phyloP scores from a whole-genome alignment of 148 eudicot genomes.

The Persicaria maculosa region DNA sequence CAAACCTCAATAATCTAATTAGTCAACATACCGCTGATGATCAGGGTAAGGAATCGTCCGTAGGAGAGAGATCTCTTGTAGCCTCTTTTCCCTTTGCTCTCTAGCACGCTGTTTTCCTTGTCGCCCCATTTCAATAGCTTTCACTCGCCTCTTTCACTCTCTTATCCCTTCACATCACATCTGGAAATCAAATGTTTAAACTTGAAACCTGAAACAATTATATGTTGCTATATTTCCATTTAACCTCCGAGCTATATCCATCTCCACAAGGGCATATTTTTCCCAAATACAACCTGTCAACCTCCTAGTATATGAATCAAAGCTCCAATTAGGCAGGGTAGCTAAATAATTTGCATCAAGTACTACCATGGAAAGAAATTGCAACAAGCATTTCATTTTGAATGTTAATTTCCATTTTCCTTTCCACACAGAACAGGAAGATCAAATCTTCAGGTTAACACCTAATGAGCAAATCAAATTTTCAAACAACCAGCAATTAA shows the following conservation, averaged over 20 bases:
- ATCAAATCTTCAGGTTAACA: neutral
- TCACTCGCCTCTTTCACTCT: neutral
- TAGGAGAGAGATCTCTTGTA: slow-evolving; percentile 74
- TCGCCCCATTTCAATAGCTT: slow-evolving; percentile 9
- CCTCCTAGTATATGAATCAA: slow-evolving; percentile 1
- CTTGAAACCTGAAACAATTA: neutral
- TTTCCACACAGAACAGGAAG: neutral
- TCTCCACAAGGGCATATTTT: neutral
- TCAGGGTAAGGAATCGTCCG: slow-evolving; percentile 82
- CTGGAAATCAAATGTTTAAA: neutral
- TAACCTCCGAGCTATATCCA: neutral
- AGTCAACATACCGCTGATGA: slow-evolving; percentile 52
- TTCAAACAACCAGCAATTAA: neutral
- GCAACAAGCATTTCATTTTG: neutral
- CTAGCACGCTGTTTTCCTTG: slow-evolving; percentile 42
- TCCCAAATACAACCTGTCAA: neutral
- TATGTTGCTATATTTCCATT: neutral
- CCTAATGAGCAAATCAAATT: neutral
- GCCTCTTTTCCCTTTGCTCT: slow-evolving; percentile 72
- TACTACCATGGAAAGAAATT: neutral
- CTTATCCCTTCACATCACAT: slow-evolving; percentile 1
- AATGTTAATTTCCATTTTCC: neutral
- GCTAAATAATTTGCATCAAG: neutral
- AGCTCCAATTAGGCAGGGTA: neutral
- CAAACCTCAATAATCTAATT: neutral